Conservation (phyloP, 495 filamentous ascomycete genomes). For the Apodospora peruviana region DNA sequence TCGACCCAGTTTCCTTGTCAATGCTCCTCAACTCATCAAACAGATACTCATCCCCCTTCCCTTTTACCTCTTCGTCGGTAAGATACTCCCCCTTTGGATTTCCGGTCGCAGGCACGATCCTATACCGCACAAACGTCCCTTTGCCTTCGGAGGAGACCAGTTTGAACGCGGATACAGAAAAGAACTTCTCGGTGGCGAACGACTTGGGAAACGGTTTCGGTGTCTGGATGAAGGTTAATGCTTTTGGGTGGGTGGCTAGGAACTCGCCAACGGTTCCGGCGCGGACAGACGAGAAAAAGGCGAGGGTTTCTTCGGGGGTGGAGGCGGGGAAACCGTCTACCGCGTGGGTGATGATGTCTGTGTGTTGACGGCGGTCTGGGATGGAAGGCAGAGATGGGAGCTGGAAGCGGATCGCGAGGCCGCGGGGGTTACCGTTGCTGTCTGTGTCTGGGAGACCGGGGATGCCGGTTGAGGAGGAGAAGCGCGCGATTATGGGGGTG, state of each 20-base stretch:
- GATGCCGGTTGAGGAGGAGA: constrained; percentile 49
- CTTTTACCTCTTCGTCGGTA: constrained; percentile 15
- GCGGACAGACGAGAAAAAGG: constrained; percentile 35
- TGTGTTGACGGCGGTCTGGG: constrained; percentile 42
- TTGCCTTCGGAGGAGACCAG: constrained; percentile 36
- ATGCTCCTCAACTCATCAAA: constrained; percentile 31
- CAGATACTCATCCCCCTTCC: not conserved
- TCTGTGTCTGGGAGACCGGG: constrained; percentile 47
- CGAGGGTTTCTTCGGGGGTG: constrained; percentile 44
- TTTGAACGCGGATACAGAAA: constrained; percentile 46
- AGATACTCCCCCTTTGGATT: constrained; percentile 31
- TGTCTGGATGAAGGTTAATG: constrained; percentile 37
- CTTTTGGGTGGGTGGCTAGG: constrained; percentile 35
- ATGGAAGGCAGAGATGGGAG: constrained; percentile 23
- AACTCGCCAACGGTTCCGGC: constrained; percentile 32
- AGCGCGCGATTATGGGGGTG: constrained; percentile 44
- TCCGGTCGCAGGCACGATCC: constrained; percentile 35
- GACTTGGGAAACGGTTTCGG: constrained; percentile 44
- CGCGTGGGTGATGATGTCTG: constrained; percentile 50
- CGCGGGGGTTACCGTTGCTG: constrained; percentile 42
- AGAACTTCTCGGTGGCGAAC: constrained; percentile 42
- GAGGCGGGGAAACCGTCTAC: constrained; percentile 42
- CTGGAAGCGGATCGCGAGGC: constrained; percentile 45
- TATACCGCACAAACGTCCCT: constrained; percentile 39
- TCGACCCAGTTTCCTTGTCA: constrained; percentile 19